These are phyloP conservation scores for Platismatia glauca DNA, from an alignment of 495 filamentous ascomycete genomes.

Conservation along the genomic window DNA sequence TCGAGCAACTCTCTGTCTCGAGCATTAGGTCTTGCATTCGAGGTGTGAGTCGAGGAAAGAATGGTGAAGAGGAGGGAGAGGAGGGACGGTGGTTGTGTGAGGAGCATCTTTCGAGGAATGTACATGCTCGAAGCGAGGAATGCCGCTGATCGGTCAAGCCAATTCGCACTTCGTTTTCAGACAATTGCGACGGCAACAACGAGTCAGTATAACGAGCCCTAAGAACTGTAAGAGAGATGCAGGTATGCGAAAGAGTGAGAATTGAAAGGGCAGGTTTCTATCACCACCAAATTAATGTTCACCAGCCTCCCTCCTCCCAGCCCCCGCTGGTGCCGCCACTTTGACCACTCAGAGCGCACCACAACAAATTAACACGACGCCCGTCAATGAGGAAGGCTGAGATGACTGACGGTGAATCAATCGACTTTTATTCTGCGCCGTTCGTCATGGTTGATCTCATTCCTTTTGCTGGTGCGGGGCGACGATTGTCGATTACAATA, in stretches of 20 bases:
- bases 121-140: conserved; percentile 7
- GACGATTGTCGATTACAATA: too few species aligned
- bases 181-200: conserved; percentile 10
- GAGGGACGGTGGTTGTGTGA: conserved; percentile 23
- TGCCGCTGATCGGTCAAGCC: conserved; percentile 1
- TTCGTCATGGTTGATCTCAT: not conserved
- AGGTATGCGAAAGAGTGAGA: conserved; percentile 2
- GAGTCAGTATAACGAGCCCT: conserved; percentile 14
- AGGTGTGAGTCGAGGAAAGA: conserved; percentile 32
- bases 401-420: conserved; percentile 7
- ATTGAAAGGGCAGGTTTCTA: conserved; percentile 13
- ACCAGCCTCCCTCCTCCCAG: conserved; percentile 13
- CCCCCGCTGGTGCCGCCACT: conserved; percentile 8
- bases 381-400: conserved; percentile 10
- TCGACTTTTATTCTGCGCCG: not conserved
- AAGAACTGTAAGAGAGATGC: not conserved
- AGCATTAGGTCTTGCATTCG: conserved; percentile 21
- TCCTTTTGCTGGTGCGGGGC: too few species aligned
- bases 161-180: not conserved
- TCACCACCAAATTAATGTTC: conserved; percentile 16
- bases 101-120: conserved; percentile 22
- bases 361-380: not conserved
- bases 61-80: conserved; percentile 27
- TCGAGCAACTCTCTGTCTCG: conserved; percentile 20
- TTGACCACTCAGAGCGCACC: conserved; percentile 8